Base-by-base conservation (phyloP, 1,139 yeast genomes). In the Candida tetrigidarum region DNA sequence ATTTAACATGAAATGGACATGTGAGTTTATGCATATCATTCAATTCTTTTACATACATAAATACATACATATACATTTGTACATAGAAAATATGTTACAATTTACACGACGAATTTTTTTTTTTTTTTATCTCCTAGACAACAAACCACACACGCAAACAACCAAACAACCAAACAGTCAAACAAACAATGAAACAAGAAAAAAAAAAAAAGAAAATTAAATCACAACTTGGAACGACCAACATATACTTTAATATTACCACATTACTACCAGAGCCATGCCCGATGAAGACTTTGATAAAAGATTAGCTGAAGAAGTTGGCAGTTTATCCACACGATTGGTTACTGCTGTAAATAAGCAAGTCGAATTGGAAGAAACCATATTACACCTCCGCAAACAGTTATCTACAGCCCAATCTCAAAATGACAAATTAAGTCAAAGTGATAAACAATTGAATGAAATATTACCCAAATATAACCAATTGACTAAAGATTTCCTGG, bases 291-390 rank as follows among this genome's bases (percentile, higher is more conserved):
- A 47, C 23, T 43, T 56, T 14, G 62, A 63, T 30, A 64, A 57
- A 20, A 64, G 85, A 41, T 68, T 81, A 32, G 75, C 85, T 1
- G 64, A 74, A 39, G 85, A 82, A 60, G 80, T 82, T 44, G 71
- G 84, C 3, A 66, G 76, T 42, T 64, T 83, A 43, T 80, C 85
- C 29, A 82, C 86, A 11, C 80, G 78, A 58, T 65, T 82, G 44
- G 80, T 83, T 39, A 83, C 84, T 26, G 81, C 84, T 9, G 79
- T 82, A 7, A 82, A 80, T 50, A 79, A 74, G 50, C 86, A 78
- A 60, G 78, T 80, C 53, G 76, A 71, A 44, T 58, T 82, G 44
- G 87, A 74, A 50, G 78, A 74, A 49, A 70, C 60, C 22, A 54
- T 69, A 12, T 56, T 68, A 20, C 67, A 58, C 27, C 59, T 66